Evolutionary conservation across 345 rosid genomes (phyloP), one percentile per base, ranked within the genome.

Genomic region (Salix dunnii): DNA sequence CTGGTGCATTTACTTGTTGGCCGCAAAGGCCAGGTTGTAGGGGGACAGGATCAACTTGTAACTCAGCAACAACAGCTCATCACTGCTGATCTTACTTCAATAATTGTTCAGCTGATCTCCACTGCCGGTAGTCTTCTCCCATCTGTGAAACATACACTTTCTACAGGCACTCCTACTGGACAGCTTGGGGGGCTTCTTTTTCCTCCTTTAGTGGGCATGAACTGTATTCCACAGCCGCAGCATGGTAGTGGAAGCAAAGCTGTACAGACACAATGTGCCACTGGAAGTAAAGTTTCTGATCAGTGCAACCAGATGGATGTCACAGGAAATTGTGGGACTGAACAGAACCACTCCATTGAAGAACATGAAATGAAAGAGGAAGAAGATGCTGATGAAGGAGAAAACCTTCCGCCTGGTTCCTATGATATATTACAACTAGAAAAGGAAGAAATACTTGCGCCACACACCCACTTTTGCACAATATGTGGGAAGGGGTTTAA

Each of bases 401-500:
- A 96, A 80, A 89, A 88, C 55, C 97, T 96, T 70, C 94, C 93
- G 73, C 97, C 97, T 0, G 99, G 99, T 51, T 92, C 98, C 4
- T 93, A 90, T 46, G 98, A 96, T 86, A 93, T 96, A 76, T 77
- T 92, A 79, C 99, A 93, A 83, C 88, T 92, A 28, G 98, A 96
- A 82, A 96, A 91, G 79, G 99, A 96, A 82, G 99, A 96, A 84
- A 96, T 96, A 80, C 96, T 96, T 10, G 99, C 99, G 9, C 99
- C 97, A 2, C 99, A 96, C 80, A 92, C 99, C 14, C 97, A 96
- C 80, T 96, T 96, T 85, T 96, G 99, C 80, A 88, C 90, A 0
- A 91, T 96, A 70, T 96, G 99, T 71, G 99, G 99, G n/a, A 96
- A 96, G 70, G 99, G 99, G 46, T 96, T 96, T 76, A 96, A 96